A percentile compares a stretch with the other conserved stretches of the same genome.
These are phyloP conservation scores for Diospyros lotus DNA, from an alignment of 148 eudicot genomes.

Conservation along the genomic window DNA sequence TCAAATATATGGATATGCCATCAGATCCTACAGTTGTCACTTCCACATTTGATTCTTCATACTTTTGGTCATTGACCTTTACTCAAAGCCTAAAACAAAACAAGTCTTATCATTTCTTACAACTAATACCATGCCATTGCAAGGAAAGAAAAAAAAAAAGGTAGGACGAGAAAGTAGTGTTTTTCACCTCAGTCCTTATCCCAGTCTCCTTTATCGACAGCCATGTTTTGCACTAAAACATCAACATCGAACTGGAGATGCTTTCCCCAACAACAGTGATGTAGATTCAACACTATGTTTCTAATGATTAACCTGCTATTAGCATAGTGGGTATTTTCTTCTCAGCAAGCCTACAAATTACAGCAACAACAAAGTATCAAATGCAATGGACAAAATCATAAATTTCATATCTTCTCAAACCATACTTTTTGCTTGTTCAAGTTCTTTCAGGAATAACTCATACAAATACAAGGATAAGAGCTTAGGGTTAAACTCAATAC, in stretches of 20 bases:
- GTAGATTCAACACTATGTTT: background rate
- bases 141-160: background rate
- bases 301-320: background rate
- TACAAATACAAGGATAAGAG: background rate
- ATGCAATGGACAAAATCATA: background rate
- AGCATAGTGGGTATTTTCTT: background rate
- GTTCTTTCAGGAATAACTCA: background rate
- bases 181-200: background rate
- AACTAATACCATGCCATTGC: background rate
- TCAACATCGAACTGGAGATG: background rate
- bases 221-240: conserved; percentile 6
- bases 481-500: background rate
- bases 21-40: background rate
- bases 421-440: background rate
- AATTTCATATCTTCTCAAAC: background rate
- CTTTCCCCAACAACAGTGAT: background rate
- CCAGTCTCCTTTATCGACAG: background rate
- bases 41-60: background rate
- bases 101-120: background rate
- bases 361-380: background rate
- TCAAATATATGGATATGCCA: background rate
- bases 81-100: background rate
- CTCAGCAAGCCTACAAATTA: background rate
- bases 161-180: too few species aligned
- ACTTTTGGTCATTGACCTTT: background rate